These are phyloP conservation scores for Aspergillus latus DNA, from an alignment of 2,329 filamentous ascomycete genomes.

Conservation along the genomic window DNA sequence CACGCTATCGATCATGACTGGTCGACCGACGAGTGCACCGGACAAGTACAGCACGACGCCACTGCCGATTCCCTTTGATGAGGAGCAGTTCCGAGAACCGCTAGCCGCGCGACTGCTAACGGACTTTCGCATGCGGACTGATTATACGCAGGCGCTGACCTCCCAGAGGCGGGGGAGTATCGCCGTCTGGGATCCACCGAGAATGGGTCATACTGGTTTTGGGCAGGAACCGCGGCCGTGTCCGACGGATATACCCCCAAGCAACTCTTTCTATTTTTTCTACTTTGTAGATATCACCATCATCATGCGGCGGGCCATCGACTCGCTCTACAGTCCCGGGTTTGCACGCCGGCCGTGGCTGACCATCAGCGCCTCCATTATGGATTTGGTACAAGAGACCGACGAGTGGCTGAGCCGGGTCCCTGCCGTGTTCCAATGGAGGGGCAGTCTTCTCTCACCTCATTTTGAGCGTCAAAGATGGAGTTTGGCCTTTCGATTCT, in stretches of 20 bases:
- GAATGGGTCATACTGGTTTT: constrained; percentile 18
- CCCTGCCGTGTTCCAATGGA: constrained; percentile 2
- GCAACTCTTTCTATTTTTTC: constrained; percentile 38
- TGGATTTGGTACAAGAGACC: constrained; percentile 5
- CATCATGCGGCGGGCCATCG: constrained; percentile 38
- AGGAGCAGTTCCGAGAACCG: constrained; percentile 38
- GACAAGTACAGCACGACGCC: constrained; percentile 44
- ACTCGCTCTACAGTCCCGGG: constrained; percentile 39
- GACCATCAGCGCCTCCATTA: constrained; percentile 6
- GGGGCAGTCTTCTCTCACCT: constrained; percentile 4
- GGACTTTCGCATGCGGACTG: constrained; percentile 23
- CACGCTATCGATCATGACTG: constrained; percentile 43
- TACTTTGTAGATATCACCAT: constrained; percentile 39
- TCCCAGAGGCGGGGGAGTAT: constrained; percentile 14
- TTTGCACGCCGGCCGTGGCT: constrained; percentile 8
- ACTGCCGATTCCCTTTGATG: constrained; percentile 40
- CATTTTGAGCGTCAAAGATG: constrained; percentile 35
- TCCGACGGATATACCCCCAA: constrained; percentile 33
- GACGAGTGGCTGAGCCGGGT: constrained; percentile 7
- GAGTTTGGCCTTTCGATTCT: constrained; percentile 39
- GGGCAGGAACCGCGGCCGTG: constrained; percentile 23
- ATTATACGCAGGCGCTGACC: constrained; percentile 20
- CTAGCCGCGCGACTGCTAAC: constrained; percentile 35
- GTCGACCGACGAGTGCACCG: constrained; percentile 39
- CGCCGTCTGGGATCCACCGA: constrained; percentile 15